Evolutionary conservation across 306 rosid species (phyloP).

Genomic region (Casuarina cunninghamiana): DNA sequence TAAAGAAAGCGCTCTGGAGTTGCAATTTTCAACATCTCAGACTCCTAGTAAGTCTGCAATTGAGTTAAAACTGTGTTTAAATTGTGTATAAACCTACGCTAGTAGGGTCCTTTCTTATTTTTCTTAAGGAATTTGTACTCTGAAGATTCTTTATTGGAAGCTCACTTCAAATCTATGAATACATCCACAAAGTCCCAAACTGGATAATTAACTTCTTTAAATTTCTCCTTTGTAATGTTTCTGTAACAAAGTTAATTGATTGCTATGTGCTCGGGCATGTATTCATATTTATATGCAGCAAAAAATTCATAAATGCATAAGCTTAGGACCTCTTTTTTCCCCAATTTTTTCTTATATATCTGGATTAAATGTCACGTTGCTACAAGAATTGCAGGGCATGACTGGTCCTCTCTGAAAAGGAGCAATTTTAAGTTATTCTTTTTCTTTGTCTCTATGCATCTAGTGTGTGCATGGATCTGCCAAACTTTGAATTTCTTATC

Average conservation of each 20-base stretch:
- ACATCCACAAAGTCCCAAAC: background rate
- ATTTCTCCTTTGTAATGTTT: background rate
- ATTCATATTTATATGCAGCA: background rate
- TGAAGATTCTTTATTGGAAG: background rate
- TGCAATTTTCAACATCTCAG: background rate
- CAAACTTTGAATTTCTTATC: background rate
- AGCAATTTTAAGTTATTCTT: background rate
- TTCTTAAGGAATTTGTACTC: background rate
- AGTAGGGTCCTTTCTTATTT: background rate
- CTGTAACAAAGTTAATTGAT: background rate
- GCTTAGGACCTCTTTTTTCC: background rate
- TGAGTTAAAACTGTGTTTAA: background rate
- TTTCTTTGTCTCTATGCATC: background rate
- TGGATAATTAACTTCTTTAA: background rate
- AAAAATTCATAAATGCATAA: background rate
- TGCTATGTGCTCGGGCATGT: background rate
- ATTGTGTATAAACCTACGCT: background rate
- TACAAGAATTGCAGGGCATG: background rate
- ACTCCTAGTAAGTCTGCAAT: background rate
- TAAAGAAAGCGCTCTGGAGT: background rate
- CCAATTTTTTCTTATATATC: background rate
- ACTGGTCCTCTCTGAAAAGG: background rate
- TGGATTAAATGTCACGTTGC: background rate
- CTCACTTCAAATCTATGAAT: background rate
- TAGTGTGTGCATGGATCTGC: background rate